A percentile compares a stretch with the other conserved stretches of the same genome.
Evolutionary conservation across 331 rosid species (phyloP).

Genomic region (Rosa hybrid): DNA sequence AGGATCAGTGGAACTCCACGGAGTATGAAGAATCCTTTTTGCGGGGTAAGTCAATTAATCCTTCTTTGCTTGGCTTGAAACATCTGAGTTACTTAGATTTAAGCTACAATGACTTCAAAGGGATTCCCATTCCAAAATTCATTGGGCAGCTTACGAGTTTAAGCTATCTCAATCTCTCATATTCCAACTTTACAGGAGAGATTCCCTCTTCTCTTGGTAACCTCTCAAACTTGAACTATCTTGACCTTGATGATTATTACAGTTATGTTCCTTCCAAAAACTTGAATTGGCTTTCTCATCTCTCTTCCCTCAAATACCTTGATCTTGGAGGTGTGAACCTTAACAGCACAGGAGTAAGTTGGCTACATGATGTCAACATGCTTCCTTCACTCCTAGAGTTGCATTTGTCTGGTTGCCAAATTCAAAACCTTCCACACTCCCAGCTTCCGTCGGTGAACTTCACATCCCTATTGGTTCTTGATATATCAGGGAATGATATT

Average conservation of each 20-base stretch:
- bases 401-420: not conserved
- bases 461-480: not conserved
- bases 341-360: not conserved
- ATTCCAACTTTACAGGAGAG: not conserved
- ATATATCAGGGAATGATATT: too few species aligned
- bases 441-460: not conserved
- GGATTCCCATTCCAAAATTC: not conserved
- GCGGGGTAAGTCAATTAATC: constrained; percentile 6
- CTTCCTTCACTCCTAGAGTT: not conserved
- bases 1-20: too few species aligned
- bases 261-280: too few species aligned
- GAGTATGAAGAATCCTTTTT: too few species aligned
- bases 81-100: too few species aligned
- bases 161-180: too few species aligned
- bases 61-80: not conserved
- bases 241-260: too few species aligned
- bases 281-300: not conserved
- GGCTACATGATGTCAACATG: not conserved
- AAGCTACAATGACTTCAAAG: too few species aligned
- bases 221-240: not conserved
- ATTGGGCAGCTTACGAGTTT: too few species aligned
- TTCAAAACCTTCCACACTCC: not conserved
- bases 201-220: not conserved
- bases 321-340: too few species aligned
- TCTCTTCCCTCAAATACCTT: not conserved